Conservation (phyloP, 805 yeast species). For the Citeromyces nyonsensis region DNA sequence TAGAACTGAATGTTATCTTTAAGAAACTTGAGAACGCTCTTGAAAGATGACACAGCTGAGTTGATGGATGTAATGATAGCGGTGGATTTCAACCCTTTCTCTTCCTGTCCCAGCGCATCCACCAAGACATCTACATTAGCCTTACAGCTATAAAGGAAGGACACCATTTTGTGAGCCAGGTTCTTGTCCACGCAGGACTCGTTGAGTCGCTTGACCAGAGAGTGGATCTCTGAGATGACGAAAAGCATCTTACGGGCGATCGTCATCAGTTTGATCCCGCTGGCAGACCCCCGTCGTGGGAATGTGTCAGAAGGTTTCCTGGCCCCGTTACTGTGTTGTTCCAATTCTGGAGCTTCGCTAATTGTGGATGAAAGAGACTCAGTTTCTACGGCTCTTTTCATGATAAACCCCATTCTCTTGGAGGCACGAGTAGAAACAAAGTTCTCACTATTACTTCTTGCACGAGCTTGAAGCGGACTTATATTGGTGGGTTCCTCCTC, state of each 20-base stretch:
- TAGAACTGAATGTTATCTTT: constrained; percentile 30
- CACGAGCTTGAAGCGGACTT: constrained; percentile 1
- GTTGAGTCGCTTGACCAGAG: constrained; percentile 37
- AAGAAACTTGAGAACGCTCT: constrained; percentile 29
- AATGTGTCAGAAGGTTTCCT: too few species aligned
- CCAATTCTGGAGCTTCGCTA: too few species aligned
- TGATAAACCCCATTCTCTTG: constrained; percentile 62
- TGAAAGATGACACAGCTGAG: constrained; percentile 27
- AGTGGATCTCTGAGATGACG: constrained; percentile 50
- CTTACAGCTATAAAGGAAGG: constrained; percentile 33
- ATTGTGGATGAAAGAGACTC: constrained; percentile 7
- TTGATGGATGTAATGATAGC: constrained; percentile 16
- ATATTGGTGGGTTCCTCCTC: background rate
- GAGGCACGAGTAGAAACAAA: constrained; percentile 47
- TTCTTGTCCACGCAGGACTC: constrained; percentile 43
- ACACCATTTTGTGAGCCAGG: constrained; percentile 35
- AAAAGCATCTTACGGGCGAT: constrained; percentile 47
- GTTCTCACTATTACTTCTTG: constrained; percentile 22
- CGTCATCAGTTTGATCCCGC: constrained; percentile 14
- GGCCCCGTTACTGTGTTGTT: too few species aligned
- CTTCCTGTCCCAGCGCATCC: constrained; percentile 26
- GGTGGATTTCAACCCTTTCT: constrained; percentile 10
- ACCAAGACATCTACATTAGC: constrained; percentile 40
- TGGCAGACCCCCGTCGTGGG: background rate
- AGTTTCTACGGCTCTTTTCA: constrained; percentile 17